These are phyloP conservation scores for Leishmania martiniquensis DNA, from an alignment of 208 protist genomes.

Conservation along the genomic window DNA sequence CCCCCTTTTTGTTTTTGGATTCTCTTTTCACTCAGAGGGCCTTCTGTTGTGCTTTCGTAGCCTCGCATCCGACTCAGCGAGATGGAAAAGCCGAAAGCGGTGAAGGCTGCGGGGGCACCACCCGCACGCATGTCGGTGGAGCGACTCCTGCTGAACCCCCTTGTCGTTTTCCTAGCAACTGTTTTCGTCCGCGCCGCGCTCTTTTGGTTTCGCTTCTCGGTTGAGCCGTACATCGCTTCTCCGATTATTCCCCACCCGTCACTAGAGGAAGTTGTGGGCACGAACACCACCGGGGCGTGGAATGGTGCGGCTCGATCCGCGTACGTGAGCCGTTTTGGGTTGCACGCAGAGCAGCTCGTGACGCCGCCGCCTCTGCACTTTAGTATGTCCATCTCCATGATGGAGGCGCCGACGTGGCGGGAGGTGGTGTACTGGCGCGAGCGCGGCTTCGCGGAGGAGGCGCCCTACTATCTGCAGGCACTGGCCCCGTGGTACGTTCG, in stretches of 20 bases:
- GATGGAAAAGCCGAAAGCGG: not conserved
- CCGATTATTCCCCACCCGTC: conserved; percentile 25
- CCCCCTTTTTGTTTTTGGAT: not conserved
- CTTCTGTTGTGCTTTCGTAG: not conserved
- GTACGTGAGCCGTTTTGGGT: conserved; percentile 10
- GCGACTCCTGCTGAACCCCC: conserved; percentile 19
- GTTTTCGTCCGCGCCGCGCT: conserved; percentile 16
- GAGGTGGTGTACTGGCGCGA: conserved; percentile 67
- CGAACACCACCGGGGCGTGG: not conserved
- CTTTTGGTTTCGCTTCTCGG: conserved; percentile 14
- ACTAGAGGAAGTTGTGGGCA: conserved; percentile 12
- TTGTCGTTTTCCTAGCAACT: conserved; percentile 21
- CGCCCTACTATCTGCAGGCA: conserved; percentile 46
- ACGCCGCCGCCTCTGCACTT: conserved; percentile 35
- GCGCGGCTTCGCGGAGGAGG: conserved; percentile 19
- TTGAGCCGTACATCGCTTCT: conserved; percentile 25
- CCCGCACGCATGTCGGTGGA: conserved; percentile 2
- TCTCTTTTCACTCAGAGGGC: not conserved
- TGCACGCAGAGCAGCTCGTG: conserved; percentile 14
- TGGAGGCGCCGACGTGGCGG: conserved; percentile 62
- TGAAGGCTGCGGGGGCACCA: not conserved
- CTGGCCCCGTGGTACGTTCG: conserved; percentile 68
- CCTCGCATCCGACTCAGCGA: not conserved
- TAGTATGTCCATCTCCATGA: conserved; percentile 33
- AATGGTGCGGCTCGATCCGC: conserved; percentile 5